Base-by-base conservation (phyloP, 352 stramenopile species). In the Globisporangium megalacanthum region DNA sequence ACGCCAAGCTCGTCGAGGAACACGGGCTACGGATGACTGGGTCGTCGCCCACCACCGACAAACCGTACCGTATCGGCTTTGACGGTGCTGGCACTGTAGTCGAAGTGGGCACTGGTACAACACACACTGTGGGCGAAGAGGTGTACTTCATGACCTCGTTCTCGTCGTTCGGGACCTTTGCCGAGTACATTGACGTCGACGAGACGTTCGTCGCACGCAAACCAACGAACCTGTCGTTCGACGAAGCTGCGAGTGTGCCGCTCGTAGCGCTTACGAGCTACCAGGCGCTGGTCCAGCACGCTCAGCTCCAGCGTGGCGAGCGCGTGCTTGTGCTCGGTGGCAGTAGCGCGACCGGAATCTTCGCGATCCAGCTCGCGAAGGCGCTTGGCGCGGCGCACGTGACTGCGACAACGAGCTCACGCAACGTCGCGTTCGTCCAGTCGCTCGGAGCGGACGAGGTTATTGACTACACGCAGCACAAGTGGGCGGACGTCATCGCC, bases 321-420 rank as follows among this genome's bases (percentile, higher is more conserved):
- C 35, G 35, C 6, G 35, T 89, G 53, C 61, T 92, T 6, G 58
- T 91, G n/a, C 70, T 88, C 44, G 78, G 78, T 13, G 79, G 81
- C 1, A 80, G 71, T 48, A 80, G 79, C 29, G 72, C 72, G 19
- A 84, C 78, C 15, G 84, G 84, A 15, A 59, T 77, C 10, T 72
- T 79, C 22, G 84, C 68, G 14, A 50, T 89, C 25, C 77, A 91
- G 49, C 49, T 94, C 52, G 82, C 79, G 31, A 72, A 77, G 19
- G 83, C 66, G 10, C 48, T 86, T 36, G 73, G 73, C 49, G 79
- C 76, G 22, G 42, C 50, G 35, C 70, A 83, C 54, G 70, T 85
- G 25, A 49, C 54, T n/a, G 39, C 17, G 11, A 45, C 39, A 1
- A 45, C 5, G 39, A 45, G 44, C n/a, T 31, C 6, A 2, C 44